Evolutionary conservation across 1,139 yeast genomes (phyloP), one percentile per base, ranked within the genome.

Genomic region (Pichia sp.): DNA sequence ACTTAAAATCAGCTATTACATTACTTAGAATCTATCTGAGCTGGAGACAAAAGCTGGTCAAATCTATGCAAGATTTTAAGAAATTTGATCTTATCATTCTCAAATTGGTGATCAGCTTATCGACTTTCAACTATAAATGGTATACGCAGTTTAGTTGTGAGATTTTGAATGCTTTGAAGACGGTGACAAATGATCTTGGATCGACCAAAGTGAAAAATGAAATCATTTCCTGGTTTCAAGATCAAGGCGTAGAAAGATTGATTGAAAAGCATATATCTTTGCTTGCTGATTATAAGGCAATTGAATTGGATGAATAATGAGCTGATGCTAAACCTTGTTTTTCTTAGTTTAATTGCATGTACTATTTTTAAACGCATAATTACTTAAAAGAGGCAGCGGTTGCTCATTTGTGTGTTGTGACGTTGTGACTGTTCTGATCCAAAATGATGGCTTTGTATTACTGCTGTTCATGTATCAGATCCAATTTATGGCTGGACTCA

Each of bases 51-150:
- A 46, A 36, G 37, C 42, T 32, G n/a, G 8, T 28, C 9, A 27
- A 37, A 28, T n/a, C 26, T 4, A 9, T 31, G 5, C 29, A 41
- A 26, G 52, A 49, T 34, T 46, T 44, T 7, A 43, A 44, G 5
- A 45, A 36, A 29, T 49, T 44, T 23, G 45, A 50, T 34, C n/a
- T 39, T 4, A 47, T 46, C 8, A 32, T 49, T 5, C 33, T 50
- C 5, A 37, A 45, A 50, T 68, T 85, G 37, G 68, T 81, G 49
- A 86, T 88, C 42, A 84, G 83, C 56, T 68, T 92, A 47, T 69
- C 84, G 35, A 95, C 95, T 27, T 92, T 97, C 97, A 85, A 88
- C 60, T 97, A 88, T 64, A 79, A 98, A 60, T 94, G 98, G 98
- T 94, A 92, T 65, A 77, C 81, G 52, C 96, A 90, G 54, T 90